These are phyloP conservation scores for Olyra latifolia DNA, from an alignment of 176 grass and related monocot genomes.

Conservation along the genomic window DNA sequence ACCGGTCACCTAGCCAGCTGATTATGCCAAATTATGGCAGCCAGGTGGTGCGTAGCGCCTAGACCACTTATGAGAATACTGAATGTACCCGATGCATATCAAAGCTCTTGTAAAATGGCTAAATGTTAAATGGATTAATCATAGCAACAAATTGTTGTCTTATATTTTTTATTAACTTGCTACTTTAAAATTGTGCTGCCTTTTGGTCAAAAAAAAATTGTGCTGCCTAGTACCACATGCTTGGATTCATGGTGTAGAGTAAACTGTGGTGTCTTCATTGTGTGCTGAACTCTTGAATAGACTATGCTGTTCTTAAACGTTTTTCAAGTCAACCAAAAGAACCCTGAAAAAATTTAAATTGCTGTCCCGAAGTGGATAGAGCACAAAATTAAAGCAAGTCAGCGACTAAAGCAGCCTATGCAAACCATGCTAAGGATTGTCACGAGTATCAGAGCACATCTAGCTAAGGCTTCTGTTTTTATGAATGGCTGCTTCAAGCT, in stretches of 20 bases:
- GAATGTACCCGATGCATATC: background rate
- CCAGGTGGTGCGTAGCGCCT: too few species aligned
- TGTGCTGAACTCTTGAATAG: background rate
- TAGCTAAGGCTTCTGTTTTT: background rate
- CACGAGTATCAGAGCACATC: background rate
- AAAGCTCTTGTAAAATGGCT: background rate
- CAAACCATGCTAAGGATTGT: background rate
- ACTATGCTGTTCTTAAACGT: background rate
- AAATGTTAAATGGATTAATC: background rate
- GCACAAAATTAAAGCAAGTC: constrained; percentile 7
- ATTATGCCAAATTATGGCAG: too few species aligned
- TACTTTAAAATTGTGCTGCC: background rate
- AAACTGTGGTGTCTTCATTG: background rate
- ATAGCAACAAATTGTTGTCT: background rate
- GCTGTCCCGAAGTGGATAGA: background rate
- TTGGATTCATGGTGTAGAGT: background rate
- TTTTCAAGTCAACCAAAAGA: constrained; percentile 2
- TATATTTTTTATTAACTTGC: background rate
- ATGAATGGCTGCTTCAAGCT: background rate
- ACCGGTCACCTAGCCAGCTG: too few species aligned
- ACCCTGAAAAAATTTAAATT: background rate
- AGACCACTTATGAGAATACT: too few species aligned
- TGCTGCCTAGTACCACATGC: background rate
- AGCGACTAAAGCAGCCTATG: background rate
- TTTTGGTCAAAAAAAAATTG: background rate